Base-by-base conservation (phyloP, 2,329 filamentous ascomycete genomes). In the Tricladium varicosporioides region DNA sequence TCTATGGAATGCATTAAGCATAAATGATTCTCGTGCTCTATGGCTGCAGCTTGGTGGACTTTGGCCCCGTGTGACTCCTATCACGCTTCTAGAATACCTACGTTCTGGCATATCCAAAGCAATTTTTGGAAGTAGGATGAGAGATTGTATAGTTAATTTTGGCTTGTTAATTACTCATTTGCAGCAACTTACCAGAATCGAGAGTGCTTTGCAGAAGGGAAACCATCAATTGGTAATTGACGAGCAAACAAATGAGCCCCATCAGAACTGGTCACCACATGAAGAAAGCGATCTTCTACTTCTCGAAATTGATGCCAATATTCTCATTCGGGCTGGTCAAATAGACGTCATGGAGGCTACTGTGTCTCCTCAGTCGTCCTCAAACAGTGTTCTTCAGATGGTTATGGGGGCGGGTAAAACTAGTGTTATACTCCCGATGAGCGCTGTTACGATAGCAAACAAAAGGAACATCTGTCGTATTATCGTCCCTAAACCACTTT, bases 331-430 rank as follows among this genome's bases (percentile, higher is more conserved):
- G 0, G 72, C 76, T 0, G 79, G 81, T 2, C 86, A 90, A 61
- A 75, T 86, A 0, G 76, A 84, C 4, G 85, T 90, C 5, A 85
- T 86, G 0, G 62, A 73, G 1, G 81, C 83, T 0, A 89, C 82
- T 15, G 83, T 86, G 1, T 71, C 71, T 0, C 85, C 86, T 0
- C 54, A 63, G 0, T 82, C 80, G 0, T 71, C 73, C 0, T 60
- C 70, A 0, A 88, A 87, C 58, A 83, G 83, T 0, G 82, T 88
- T 0, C 62, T 87, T 1, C 85, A 88, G 59, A 78, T 88, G 70
- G 84, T 87, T 59, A 88, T 88, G 85, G 85, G 85, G 45, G 18
- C 47, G 80, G 79, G 82, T 0, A 86, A 85, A 68, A 84, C 82
- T 0, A 82, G 79, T 0, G 77, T 76, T 49, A 80, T 84, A 18